A percentile compares a stretch with the other conserved stretches of the same genome.
phyloP scores from a whole-genome alignment of 305 asterid genomes.

The Galium porrigens region DNA sequence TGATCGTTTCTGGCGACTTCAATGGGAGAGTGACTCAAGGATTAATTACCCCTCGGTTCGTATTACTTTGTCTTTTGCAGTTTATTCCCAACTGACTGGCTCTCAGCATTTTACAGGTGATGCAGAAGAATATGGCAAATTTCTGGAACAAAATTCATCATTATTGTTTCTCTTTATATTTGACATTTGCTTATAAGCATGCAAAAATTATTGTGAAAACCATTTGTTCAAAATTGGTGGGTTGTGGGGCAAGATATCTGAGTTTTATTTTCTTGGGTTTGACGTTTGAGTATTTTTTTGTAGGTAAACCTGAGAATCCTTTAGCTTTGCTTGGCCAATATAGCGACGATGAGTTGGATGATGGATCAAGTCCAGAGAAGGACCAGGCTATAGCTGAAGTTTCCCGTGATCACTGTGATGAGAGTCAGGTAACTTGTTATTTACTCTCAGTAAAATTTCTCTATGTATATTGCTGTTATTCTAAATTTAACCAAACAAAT shows the following conservation, averaged over 20 bases:
- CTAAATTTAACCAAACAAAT: not conserved
- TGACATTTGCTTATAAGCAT: conserved; percentile 9
- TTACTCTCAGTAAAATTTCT: not conserved
- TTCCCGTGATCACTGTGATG: conserved; percentile 27
- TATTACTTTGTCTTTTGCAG: conserved; percentile 60
- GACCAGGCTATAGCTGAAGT: conserved; percentile 28
- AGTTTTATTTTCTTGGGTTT: conserved; percentile 20
- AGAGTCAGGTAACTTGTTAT: conserved; percentile 42
- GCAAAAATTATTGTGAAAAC: conserved; percentile 14
- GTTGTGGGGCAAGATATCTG: conserved; percentile 14
- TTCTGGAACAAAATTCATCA: not conserved
- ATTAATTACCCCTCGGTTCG: conserved; percentile 72
- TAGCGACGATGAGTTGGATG: conserved; percentile 83
- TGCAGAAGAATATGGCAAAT: conserved; percentile 9
- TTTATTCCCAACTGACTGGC: conserved; percentile 55
- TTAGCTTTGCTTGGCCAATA: conserved; percentile 80
- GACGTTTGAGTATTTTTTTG: conserved; percentile 28
- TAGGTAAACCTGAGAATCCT: conserved; percentile 72
- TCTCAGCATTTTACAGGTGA: conserved; percentile 63
- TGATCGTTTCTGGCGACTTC: conserved; percentile 52
- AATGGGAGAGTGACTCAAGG: conserved; percentile 44
- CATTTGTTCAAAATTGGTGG: conserved; percentile 15
- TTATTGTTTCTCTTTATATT: not conserved
- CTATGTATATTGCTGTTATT: not conserved
- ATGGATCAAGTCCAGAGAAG: conserved; percentile 30